phyloP scores from a whole-genome alignment of 1,284 basidiomycete genomes.

The Cystobasidium sp. region DNA sequence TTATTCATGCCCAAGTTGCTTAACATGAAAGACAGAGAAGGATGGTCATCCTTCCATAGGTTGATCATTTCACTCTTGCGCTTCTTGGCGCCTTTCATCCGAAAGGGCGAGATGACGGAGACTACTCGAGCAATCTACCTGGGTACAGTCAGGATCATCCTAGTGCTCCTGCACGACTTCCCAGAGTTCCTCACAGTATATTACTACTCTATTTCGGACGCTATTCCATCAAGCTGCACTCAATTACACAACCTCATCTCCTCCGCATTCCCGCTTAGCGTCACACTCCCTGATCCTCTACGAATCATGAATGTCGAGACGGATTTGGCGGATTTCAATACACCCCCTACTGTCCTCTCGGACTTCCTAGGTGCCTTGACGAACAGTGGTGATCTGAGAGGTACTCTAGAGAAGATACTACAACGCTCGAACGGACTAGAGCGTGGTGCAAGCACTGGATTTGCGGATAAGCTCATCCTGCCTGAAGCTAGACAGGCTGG shows the following conservation, averaged over 20 bases:
- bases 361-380: constrained; percentile 84
- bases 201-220: constrained; percentile 92
- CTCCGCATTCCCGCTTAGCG: constrained; percentile 80
- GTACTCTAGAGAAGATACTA: constrained; percentile 70
- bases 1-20: constrained; percentile 97
- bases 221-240: constrained; percentile 87
- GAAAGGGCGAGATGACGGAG: constrained; percentile 64
- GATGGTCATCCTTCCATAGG: constrained; percentile 95
- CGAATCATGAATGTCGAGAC: constrained; percentile 60
- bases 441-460: constrained; percentile 57
- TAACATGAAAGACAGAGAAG: constrained; percentile 80
- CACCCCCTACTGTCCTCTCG: constrained; percentile 84
- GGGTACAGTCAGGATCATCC: constrained; percentile 85
- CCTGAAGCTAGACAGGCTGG: constrained; percentile 25
- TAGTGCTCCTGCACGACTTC: constrained; percentile 97
- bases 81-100: constrained; percentile 90
- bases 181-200: constrained; percentile 97
- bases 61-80: constrained; percentile 89
- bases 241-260: constrained; percentile 97
- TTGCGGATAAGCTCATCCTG: constrained; percentile 51
- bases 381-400: constrained; percentile 68
- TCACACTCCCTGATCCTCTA: constrained; percentile 81
- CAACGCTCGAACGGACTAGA: constrained; percentile 64
- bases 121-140: constrained; percentile 89
- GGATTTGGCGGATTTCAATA: constrained; percentile 83